Conservation (phyloP, 2,329 filamentous ascomycete genomes). For the Colletotrichum siamense region DNA sequence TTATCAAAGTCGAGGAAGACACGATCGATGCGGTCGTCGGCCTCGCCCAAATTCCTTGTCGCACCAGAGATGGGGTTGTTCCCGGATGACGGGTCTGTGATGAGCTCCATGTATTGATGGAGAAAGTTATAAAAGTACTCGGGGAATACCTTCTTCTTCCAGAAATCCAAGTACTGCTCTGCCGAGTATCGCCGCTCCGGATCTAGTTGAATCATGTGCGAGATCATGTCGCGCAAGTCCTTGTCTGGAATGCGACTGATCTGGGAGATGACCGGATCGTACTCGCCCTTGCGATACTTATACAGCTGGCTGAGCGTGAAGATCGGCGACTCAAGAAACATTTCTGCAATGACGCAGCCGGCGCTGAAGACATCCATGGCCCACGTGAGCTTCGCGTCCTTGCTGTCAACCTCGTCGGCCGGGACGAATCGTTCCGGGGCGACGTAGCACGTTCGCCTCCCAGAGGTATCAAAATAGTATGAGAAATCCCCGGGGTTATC, state of each 20-base stretch:
- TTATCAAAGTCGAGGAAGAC: constrained; percentile 97
- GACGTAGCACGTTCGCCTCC: constrained; percentile 89
- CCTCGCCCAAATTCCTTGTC: constrained; percentile 77
- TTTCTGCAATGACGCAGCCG: constrained; percentile 94
- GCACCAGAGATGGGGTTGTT: constrained; percentile 73
- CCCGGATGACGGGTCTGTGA: constrained; percentile 88
- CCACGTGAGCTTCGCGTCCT: constrained; percentile 71
- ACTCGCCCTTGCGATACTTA: constrained; percentile 91
- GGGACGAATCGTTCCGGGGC: constrained; percentile 91
- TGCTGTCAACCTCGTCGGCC: constrained; percentile 69
- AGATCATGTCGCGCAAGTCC: constrained; percentile 86
- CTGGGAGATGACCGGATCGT: constrained; percentile 82
- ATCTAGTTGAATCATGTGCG: constrained; percentile 95
- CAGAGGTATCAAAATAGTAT: constrained; percentile 96
- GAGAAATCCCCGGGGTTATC: constrained; percentile 98
- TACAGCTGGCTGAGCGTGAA: constrained; percentile 97
- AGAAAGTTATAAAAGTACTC: constrained; percentile 97
- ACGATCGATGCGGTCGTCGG: constrained; percentile 92
- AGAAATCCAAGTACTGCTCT: constrained; percentile 92
- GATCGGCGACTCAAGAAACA: constrained; percentile 95
- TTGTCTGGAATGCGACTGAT: constrained; percentile 87
- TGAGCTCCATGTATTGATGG: constrained; percentile 95
- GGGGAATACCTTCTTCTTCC: constrained; percentile 87
- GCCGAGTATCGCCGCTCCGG: constrained; percentile 91
- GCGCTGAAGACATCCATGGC: constrained; percentile 99